These are phyloP conservation scores for Choiromyces venosus DNA, from an alignment of 495 filamentous ascomycete species.

Conservation along the genomic window DNA sequence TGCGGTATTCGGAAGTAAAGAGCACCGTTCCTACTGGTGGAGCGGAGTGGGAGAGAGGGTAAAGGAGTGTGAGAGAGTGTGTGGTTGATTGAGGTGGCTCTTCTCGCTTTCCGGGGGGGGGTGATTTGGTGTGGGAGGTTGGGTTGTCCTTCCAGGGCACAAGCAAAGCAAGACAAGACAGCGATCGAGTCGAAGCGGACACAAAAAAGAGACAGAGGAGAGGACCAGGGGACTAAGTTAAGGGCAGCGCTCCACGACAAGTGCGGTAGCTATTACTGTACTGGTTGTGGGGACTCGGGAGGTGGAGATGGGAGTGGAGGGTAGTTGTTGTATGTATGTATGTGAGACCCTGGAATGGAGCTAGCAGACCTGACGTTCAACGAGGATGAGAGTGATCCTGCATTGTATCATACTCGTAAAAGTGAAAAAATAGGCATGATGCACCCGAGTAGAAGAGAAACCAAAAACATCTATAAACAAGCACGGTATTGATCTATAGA, in stretches of 20 bases:
- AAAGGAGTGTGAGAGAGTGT: background rate
- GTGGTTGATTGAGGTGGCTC: slow-evolving; percentile 6
- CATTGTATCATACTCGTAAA: background rate
- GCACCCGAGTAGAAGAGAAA: background rate
- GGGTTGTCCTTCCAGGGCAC: background rate
- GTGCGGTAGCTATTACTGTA: background rate
- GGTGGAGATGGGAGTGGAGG: background rate
- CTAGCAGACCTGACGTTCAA: background rate
- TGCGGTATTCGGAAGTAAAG: background rate
- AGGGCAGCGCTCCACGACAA: background rate
- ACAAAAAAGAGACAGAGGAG: background rate
- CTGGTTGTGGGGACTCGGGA: background rate
- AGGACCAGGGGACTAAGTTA: background rate
- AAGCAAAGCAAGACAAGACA: background rate
- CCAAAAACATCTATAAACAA: background rate
- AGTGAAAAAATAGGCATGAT: background rate
- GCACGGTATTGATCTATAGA: background rate
- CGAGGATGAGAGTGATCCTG: background rate
- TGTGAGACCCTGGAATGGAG: background rate
- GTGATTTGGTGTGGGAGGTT: background rate
- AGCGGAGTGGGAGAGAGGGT: background rate
- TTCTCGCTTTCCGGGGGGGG: background rate
- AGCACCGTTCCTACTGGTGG: slow-evolving; percentile 1
- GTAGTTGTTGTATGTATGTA: background rate
- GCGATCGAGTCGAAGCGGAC: background rate